Evolutionary conservation across 2,329 filamentous ascomycete genomes (phyloP).

Genomic region (Beauveria asiatica): DNA sequence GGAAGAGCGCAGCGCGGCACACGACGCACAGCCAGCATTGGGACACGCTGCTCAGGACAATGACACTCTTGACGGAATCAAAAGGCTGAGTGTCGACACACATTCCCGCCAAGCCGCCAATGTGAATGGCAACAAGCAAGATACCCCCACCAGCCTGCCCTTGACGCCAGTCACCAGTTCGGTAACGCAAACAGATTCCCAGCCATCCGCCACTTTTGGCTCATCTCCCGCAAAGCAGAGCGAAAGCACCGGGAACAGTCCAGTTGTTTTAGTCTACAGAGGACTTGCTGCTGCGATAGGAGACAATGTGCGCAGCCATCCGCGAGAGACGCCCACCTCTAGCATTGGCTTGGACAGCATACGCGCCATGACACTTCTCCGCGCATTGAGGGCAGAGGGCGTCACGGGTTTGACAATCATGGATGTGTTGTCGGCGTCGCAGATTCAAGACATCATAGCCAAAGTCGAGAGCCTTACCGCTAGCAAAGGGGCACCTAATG

Average conservation of each 20-base stretch:
- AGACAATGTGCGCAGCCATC: background rate
- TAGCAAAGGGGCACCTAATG: background rate
- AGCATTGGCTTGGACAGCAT: slow-evolving; percentile 1
- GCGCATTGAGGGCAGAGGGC: background rate
- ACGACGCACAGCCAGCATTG: background rate
- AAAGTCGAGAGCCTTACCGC: background rate
- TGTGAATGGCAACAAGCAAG: background rate
- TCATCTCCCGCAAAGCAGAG: no score
- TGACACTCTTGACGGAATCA: background rate
- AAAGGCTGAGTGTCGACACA: background rate
- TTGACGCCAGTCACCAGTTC: background rate
- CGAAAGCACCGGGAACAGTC: background rate
- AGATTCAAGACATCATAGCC: background rate
- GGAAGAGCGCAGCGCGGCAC: background rate
- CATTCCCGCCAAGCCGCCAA: background rate
- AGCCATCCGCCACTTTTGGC: background rate
- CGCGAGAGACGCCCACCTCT: background rate
- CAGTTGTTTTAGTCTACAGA: background rate
- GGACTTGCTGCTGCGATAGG: background rate
- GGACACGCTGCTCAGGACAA: background rate
- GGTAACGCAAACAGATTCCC: background rate
- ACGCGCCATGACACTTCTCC: slow-evolving; percentile 1
- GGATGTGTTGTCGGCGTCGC: background rate
- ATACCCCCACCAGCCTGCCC: background rate
- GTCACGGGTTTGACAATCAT: background rate